phyloP scores from a whole-genome alignment of 768 basidiomycete species.

The Xerocomus brunneocitrinus region DNA sequence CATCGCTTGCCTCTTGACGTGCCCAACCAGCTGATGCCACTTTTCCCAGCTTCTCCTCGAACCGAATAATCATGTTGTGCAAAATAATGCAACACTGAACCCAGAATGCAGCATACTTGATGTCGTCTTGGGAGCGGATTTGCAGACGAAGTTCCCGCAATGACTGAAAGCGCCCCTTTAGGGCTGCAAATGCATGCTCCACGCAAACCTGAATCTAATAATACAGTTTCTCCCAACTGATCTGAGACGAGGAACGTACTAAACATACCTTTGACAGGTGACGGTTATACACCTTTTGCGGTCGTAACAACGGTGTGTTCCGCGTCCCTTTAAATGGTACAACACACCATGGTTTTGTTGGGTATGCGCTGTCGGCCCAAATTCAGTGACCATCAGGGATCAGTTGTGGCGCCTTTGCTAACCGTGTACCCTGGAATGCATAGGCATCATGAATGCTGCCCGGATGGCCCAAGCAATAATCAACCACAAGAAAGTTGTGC shows the following conservation, averaged over 20 bases:
- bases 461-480: background rate
- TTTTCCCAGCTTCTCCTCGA: background rate
- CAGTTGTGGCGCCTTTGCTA: background rate
- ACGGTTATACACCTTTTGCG: constrained; percentile 1
- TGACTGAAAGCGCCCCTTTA: constrained; percentile 10
- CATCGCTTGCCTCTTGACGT: no score
- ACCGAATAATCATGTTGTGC: background rate
- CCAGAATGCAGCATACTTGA: no score
- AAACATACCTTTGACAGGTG: constrained; percentile 8
- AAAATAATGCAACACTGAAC: no score
- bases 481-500: background rate
- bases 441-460: constrained; percentile 9
- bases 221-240: background rate
- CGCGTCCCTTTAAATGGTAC: background rate
- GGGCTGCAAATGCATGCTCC: constrained; percentile 4
- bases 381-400: constrained; percentile 6
- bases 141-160: background rate
- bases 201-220: background rate
- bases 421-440: constrained; percentile 1
- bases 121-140: background rate
- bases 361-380: constrained; percentile 13
- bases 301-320: background rate
- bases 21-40: no score
- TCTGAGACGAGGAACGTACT: no score
- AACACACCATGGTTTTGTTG: constrained; percentile 4